Evolutionary conservation across 2,329 filamentous ascomycete genomes (phyloP).

Genomic region (Fusarium coicis): DNA sequence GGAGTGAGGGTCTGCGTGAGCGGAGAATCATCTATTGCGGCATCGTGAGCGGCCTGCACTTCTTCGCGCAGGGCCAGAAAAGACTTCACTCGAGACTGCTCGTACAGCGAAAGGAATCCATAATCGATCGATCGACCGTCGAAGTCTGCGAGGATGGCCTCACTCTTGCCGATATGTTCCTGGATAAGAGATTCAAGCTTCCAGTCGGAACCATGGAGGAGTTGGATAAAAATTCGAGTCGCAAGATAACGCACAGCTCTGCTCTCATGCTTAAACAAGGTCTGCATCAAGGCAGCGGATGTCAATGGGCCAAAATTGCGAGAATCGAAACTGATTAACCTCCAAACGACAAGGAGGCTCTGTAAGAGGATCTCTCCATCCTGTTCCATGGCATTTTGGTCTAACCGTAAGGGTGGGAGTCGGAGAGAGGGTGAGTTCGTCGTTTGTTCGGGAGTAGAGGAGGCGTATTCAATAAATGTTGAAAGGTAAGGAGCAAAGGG

Average conservation of each 20-base stretch:
- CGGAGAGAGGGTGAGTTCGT: constrained; percentile 42
- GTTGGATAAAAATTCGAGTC: constrained; percentile 81
- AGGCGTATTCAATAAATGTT: constrained; percentile 68
- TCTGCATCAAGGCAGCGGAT: constrained; percentile 74
- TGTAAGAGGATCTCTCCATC: constrained; percentile 43
- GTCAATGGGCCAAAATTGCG: constrained; percentile 73
- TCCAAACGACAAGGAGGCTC: constrained; percentile 68
- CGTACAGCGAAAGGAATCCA: constrained; percentile 72
- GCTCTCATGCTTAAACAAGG: constrained; percentile 70
- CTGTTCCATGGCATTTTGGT: constrained; percentile 41
- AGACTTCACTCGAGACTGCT: constrained; percentile 63
- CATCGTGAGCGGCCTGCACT: constrained; percentile 42
- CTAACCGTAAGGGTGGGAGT: constrained; percentile 46
- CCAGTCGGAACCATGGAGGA: constrained; percentile 82
- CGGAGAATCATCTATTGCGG: constrained; percentile 14
- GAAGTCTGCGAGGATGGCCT: constrained; percentile 74
- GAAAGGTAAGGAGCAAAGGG: constrained; percentile 85
- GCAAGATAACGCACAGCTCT: constrained; percentile 80
- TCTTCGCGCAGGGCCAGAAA: constrained; percentile 56
- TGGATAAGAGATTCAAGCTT: constrained; percentile 78
- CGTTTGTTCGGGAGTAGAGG: constrained; percentile 21
- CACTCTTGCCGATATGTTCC: constrained; percentile 70
- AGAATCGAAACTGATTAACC: constrained; percentile 81
- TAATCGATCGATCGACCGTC: constrained; percentile 84
- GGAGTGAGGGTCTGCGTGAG: constrained; percentile 62